Evolutionary conservation across 2,329 filamentous ascomycete species (phyloP).

Genomic region (Fusarium protoensiforme): DNA sequence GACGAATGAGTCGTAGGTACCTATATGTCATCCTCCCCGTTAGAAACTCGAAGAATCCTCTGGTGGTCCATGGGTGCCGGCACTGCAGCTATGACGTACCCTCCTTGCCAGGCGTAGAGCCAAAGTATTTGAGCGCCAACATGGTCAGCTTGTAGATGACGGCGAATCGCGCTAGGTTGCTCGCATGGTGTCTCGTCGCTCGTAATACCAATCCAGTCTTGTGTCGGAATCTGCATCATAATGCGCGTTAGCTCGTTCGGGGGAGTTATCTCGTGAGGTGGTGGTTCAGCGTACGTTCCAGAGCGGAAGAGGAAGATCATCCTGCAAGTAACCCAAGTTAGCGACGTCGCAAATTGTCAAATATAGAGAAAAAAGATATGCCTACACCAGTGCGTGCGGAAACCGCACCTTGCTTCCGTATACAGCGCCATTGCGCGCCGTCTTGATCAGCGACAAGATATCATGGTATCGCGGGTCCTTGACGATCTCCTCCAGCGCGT

Average conservation of each 20-base stretch:
- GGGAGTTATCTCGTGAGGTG: background rate
- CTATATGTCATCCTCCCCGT: constrained; percentile 44
- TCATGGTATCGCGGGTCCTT: constrained; percentile 89
- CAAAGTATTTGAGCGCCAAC: constrained; percentile 75
- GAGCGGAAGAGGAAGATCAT: constrained; percentile 98
- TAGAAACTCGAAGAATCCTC: background rate
- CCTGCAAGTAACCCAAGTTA: constrained; percentile 54
- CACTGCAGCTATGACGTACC: constrained; percentile 54
- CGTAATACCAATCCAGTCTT: constrained; percentile 82
- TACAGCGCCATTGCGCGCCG: constrained; percentile 93
- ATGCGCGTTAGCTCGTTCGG: constrained; percentile 25
- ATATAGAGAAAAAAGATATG: constrained; percentile 29
- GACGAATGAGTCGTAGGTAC: constrained; percentile 84
- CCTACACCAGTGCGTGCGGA: constrained; percentile 89
- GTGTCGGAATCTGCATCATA: constrained; percentile 68
- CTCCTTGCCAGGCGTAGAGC: constrained; percentile 69
- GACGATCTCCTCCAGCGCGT: constrained; percentile 77
- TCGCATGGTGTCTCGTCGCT: constrained; percentile 90
- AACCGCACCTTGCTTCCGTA: constrained; percentile 98
- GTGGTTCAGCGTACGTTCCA: constrained; percentile 72
- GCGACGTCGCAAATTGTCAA: constrained; percentile 1
- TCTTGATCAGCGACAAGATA: constrained; percentile 87
- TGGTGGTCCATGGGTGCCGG: background rate
- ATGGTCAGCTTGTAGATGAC: constrained; percentile 88
- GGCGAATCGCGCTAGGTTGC: constrained; percentile 91